Evolutionary conservation across 106 monocot species (phyloP), one percentile per base, ranked within the genome.

Genomic region (Dioscorea zingiberensis): DNA sequence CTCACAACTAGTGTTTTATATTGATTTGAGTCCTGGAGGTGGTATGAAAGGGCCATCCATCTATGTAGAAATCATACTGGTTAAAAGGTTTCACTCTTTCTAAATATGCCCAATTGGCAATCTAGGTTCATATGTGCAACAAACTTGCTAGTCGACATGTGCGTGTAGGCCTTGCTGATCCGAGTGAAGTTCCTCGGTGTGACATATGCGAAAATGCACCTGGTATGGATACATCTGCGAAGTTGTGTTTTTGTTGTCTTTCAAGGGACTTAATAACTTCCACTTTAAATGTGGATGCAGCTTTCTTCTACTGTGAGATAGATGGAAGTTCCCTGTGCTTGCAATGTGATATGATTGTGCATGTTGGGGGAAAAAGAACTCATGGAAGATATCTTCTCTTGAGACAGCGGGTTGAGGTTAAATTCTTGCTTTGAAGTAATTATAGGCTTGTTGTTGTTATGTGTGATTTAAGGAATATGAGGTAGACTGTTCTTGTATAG

Each of bases 291-390:
- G 19, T 73, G 65, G 23, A 25, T 78, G 70, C 68, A 97, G 95
- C 91, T 69, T 97, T 97, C 75, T 97, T 97, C 66, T 97, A 88
- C 63, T 92, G 91, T 60, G 88, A 84, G 81, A 79, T 97, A 74
- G 95, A 97, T 84, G 95, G 95, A 48, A 97, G 83, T 61, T 97
- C 95, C 54, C 83, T 97, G 27, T 97, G 95, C 75, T 76, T 97
- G 81, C 91, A 86, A 64, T 97, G 95, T 69, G 95, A 97, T 73
- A 92, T 88, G 81, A 81, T 86, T 67, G 95, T 95, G 30, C 95
- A 95, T 77, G 95, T 95, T 62, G 95, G 91, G 25, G 95, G 95
- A 21, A 95, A 95, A 77, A 76, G 85, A 73, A 88, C 88, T 21
- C 95, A 97, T 77, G 74, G 74, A 69, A 85, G 95, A 74, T 97